Conservation (phyloP, 805 yeast species). For the Saccharomyces paradoxus region DNA sequence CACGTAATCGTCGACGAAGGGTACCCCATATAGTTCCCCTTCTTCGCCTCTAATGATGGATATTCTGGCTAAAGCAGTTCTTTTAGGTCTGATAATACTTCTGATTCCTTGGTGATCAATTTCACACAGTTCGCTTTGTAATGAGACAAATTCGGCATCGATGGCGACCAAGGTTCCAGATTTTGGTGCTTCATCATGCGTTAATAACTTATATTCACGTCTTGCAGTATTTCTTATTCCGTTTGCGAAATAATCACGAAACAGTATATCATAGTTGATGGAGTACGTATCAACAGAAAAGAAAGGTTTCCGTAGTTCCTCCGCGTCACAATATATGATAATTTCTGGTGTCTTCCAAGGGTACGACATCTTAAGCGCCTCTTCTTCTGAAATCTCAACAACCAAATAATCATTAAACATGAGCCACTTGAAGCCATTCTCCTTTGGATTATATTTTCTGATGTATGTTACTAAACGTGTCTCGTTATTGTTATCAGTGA, state of each 20-base stretch:
- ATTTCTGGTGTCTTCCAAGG: constrained; percentile 83
- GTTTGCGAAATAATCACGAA: constrained; percentile 65
- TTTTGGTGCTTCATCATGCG: constrained; percentile 60
- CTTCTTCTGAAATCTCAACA: constrained; percentile 60
- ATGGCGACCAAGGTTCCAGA: constrained; percentile 79
- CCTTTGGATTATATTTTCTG: constrained; percentile 33
- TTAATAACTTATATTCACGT: constrained; percentile 60
- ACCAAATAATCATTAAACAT: constrained; percentile 90
- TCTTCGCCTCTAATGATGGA: constrained; percentile 72
- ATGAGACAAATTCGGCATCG: constrained; percentile 91
- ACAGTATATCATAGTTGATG: constrained; percentile 57
- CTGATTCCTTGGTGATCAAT: constrained; percentile 65
- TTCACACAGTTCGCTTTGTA: constrained; percentile 73
- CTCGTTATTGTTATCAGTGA: constrained; percentile 47
- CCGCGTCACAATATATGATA: constrained; percentile 52
- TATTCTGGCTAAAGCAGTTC: constrained; percentile 74
- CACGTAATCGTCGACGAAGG: constrained; percentile 91
- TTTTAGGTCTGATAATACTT: constrained; percentile 63
- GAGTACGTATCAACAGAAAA: constrained; percentile 45
- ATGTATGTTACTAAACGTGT: constrained; percentile 53
- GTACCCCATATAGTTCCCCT: constrained; percentile 57
- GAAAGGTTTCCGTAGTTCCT: constrained; percentile 33
- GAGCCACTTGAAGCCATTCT: constrained; percentile 48
- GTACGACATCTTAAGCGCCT: constrained; percentile 62
- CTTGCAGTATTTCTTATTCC: constrained; percentile 51